These are phyloP conservation scores for Saksenaea oblongispora DNA, from an alignment of 371 early-diverging fungal species.

Conservation along the genomic window DNA sequence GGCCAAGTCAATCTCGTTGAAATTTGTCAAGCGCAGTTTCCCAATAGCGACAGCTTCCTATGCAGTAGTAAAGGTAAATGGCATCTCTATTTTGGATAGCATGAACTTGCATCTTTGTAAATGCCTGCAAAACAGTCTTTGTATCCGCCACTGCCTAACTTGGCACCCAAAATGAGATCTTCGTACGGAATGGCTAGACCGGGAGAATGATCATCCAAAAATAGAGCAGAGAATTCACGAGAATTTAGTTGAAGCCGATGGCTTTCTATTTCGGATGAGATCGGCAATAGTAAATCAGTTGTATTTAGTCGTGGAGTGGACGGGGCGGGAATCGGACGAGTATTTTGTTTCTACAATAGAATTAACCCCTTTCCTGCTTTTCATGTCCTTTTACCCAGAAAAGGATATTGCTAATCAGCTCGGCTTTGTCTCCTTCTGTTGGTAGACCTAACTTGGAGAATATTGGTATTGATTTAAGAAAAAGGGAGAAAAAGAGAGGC, in stretches of 20 bases:
- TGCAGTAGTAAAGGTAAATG: neutral
- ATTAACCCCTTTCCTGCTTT: neutral
- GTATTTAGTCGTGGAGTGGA: constrained; percentile 67
- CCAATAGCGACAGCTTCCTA: constrained; percentile 76
- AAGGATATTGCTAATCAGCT: constrained; percentile 60
- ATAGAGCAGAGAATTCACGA: constrained; percentile 52
- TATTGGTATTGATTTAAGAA: neutral
- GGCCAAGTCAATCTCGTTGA: constrained; percentile 67
- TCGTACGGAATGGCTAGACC: constrained; percentile 65
- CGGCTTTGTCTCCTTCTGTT: constrained; percentile 64
- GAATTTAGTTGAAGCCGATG: constrained; percentile 49
- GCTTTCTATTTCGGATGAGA: constrained; percentile 30
- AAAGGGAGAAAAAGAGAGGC: constrained; percentile 4
- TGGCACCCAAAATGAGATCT: constrained; percentile 57
- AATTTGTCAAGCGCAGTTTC: constrained; percentile 64
- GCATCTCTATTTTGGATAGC: neutral
- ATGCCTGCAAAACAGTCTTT: constrained; percentile 75
- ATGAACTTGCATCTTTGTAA: constrained; percentile 9
- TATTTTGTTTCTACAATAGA: constrained; percentile 56
- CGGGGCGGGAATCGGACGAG: constrained; percentile 67
- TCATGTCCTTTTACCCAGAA: constrained; percentile 56
- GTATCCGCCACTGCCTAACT: constrained; percentile 80
- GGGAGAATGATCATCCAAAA: constrained; percentile 41
- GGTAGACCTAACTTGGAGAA: constrained; percentile 45
- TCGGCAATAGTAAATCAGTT: constrained; percentile 40